Evolutionary conservation across 495 filamentous ascomycete species (phyloP), one percentile per base, ranked within the genome.

Genomic region (Thermochaetoides thermophila): DNA sequence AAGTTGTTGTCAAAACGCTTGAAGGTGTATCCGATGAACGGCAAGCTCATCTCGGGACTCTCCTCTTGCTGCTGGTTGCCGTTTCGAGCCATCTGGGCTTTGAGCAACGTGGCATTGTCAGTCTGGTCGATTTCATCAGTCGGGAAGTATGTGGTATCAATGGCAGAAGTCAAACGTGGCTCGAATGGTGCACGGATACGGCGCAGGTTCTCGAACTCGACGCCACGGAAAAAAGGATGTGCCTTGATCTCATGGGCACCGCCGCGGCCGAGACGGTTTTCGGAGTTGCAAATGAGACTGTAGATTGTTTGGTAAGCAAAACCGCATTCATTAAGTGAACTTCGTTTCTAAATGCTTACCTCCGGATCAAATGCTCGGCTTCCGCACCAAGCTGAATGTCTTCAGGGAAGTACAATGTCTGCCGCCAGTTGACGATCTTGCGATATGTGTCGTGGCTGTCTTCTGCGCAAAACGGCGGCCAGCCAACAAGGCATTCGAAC

Each of bases 401-500:
- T 36, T 91, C 84, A 4, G 89, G 89, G 70, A 99, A 96, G 60
- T 94, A 92, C 2, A 99, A 68, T 29, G 85, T 81, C 37, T 91
- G 77, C 18, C 80, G 74, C 89, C 89, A 99, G 62, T 95, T 91
- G 42, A 99, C 83, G 46, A 99, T 99, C 69, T 99, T 99, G 28
- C 86, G 80, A 58, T 99, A 99, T 3, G 89, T 96, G 48, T 99
- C 89, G 49, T 86, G 85, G 23, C 82, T 78, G 47, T 96, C 91
- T 55, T 96, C 89, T 17, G 87, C 89, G 47, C 89, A 99, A 74
- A 99, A 99, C 4, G 89, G 89, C 33, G 89, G 89, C 89, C 89
- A 99, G 35, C 89, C 89, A 38, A 99, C 84, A 30, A 96, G 71
- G 63, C 89, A 99, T 55, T 99, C 89, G 46, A 96, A 99, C 89